Evolutionary conservation across 108 stramenopile genomes (phyloP), one percentile per base, ranked within the genome.

Genomic region (Fragilariopsis cylindrus): DNA sequence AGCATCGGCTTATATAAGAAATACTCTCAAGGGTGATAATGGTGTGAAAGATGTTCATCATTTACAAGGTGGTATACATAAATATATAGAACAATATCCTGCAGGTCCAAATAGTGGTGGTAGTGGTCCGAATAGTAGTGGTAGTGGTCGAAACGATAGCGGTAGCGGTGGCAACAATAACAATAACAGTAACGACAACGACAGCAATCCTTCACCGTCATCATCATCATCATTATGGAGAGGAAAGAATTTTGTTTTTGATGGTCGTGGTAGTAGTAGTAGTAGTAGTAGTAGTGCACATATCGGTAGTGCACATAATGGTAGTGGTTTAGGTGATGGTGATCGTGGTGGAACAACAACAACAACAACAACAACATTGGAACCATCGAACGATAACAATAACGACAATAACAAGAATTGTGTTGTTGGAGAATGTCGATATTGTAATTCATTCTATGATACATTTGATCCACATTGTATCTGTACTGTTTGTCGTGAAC

Each of bases 171-270:
- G 16, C 57, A 57, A 57, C 57, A 57, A 19, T 0, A 16, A 1
- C 57, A 57, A n/a, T n/a, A n/a, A 18, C 19, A 19, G 19, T 7
- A 3, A 16, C 7, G 57, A 19, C 62, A 3, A n/a, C 58, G 0
- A 58, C 41, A 21, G 13, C 19, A 9, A 0, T 71, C 45, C 19
- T 11, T 60, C 58, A 30, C 0, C 11, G 18, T n/a, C 18, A 18
- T 60, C 58, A 40, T 60, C 18, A 11, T 80, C 80, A 30, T 87
- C 84, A 39, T 60, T 80, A 3, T 96, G 90, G 77, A 67, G 84
- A 19, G 94, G 94, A 44, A 96, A 96, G 75, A 96, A 96, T 68
- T 96, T 92, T 72, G 89, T 90, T 46, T 96, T 93, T 75, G 92
- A 96, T 74, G 70, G 88, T 21, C 74, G 90, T 4, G 85, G 85